phyloP scores from a whole-genome alignment of 179 eudicot genomes.

The Vitellaria paradoxa region DNA sequence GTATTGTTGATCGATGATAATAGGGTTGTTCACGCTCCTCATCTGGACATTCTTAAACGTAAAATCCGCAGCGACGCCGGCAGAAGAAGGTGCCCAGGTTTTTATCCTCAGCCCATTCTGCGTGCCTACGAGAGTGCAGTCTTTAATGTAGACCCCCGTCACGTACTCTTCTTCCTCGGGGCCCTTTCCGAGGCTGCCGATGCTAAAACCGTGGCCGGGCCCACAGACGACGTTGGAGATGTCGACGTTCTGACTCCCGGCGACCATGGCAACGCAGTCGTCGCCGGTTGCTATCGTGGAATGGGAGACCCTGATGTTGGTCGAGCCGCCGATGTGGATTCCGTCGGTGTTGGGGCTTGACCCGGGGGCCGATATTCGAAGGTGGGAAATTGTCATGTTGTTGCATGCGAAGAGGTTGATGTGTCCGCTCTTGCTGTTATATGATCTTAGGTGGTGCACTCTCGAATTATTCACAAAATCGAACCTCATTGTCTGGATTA shows the following conservation, averaged over 20 bases:
- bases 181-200: constrained; percentile 61
- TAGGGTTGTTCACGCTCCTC: constrained; percentile 45
- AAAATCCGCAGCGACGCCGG: constrained; percentile 33
- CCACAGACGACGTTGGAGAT: constrained; percentile 47
- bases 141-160: constrained; percentile 24
- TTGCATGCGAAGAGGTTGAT: constrained; percentile 49
- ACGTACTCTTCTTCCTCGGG: constrained; percentile 25
- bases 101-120: constrained; percentile 76
- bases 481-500: constrained; percentile 50
- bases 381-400: constrained; percentile 25
- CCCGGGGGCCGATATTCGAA: constrained; percentile 44
- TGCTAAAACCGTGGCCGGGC: constrained; percentile 81
- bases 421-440: constrained; percentile 61
- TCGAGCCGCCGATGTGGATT: constrained; percentile 43
- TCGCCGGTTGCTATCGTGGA: constrained; percentile 55
- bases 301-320: constrained; percentile 26
- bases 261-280: constrained; percentile 63
- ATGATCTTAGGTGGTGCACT: constrained; percentile 31
- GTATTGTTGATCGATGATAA: constrained; percentile 73
- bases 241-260: constrained; percentile 35
- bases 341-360: constrained; percentile 79
- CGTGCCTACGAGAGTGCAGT: constrained; percentile 37
- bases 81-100: constrained; percentile 41
- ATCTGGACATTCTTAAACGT: constrained; percentile 36
- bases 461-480: constrained; percentile 47